phyloP scores from a whole-genome alignment of 2,329 filamentous ascomycete genomes.

The Arthrinium phaeospermum region DNA sequence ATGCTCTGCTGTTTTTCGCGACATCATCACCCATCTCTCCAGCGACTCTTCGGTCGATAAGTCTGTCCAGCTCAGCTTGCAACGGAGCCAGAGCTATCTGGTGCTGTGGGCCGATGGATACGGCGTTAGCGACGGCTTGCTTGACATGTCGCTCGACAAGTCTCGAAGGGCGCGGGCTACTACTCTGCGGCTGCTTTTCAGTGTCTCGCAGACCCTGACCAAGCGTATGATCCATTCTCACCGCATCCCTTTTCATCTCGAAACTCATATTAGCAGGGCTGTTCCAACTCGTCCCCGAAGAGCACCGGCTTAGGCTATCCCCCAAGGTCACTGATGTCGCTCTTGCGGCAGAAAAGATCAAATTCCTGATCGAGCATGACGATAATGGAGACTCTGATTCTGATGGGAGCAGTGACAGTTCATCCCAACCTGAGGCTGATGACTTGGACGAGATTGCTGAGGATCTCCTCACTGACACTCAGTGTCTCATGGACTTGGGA shows the following conservation, averaged over 20 bases:
- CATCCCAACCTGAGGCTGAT: background rate
- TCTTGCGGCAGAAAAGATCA: constrained; percentile 23
- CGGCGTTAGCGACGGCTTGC: constrained; percentile 22
- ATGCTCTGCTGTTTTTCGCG: constrained; percentile 24
- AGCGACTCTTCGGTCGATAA: constrained; percentile 1
- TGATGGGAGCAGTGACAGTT: constrained; percentile 19
- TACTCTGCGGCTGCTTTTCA: constrained; percentile 24
- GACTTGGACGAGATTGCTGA: constrained; percentile 28
- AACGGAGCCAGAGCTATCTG: constrained; percentile 26
- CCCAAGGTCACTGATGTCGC: constrained; percentile 10
- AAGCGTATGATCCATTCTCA: constrained; percentile 19
- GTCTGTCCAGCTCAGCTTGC: constrained; percentile 21
- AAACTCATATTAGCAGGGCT: constrained; percentile 16
- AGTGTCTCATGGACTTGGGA: constrained; percentile 28
- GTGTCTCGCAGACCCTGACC: constrained; percentile 26
- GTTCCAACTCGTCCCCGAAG: background rate
- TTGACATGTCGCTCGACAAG: constrained; percentile 24
- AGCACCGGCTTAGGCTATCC: background rate
- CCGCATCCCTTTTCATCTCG: background rate
- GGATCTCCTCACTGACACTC: constrained; percentile 28
- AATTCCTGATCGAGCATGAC: constrained; percentile 23
- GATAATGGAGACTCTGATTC: constrained; percentile 14
- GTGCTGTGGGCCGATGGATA: constrained; percentile 28
- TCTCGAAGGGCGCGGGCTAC: constrained; percentile 25
- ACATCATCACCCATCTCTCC: constrained; percentile 4